Percentiles rank a stretch among this genome's conserved stretches.
Conservation (phyloP, 129 eudicot species). For the Artemisia tridentata region DNA sequence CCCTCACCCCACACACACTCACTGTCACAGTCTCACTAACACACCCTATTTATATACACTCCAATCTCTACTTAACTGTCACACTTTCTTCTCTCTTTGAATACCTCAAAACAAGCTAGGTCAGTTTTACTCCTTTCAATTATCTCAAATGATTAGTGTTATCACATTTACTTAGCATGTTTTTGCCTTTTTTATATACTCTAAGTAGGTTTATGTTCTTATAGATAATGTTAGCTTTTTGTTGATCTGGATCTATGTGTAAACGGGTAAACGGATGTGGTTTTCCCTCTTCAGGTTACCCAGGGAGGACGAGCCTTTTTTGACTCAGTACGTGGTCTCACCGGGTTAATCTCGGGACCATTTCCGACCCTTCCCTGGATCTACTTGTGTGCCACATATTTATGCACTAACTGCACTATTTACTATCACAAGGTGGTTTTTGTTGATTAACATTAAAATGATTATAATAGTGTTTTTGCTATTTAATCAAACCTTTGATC, state of each 20-base stretch:
- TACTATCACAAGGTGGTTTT: no score
- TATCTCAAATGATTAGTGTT: slow-evolving; percentile 4
- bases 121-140: slow-evolving; percentile 33
- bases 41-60: slow-evolving; percentile 27
- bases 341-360: no score
- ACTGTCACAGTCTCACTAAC: slow-evolving; percentile 29
- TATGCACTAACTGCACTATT: no score
- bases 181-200: slow-evolving; percentile 19
- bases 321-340: no score
- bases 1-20: slow-evolving; percentile 27
- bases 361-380: no score
- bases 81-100: slow-evolving; percentile 36
- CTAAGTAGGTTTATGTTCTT: slow-evolving; percentile 15
- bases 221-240: slow-evolving; percentile 16
- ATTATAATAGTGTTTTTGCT: no score
- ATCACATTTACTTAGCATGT: slow-evolving; percentile 14
- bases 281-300: no score
- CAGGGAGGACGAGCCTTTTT: no score
- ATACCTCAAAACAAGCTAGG: slow-evolving; percentile 41
- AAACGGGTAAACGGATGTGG: no score
- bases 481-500: no score
- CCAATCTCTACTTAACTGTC: slow-evolving; percentile 29
- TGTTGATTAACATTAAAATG: no score
- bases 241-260: slow-evolving; percentile 26
- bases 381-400: no score